Conservation (phyloP, 495 filamentous ascomycete genomes). For the Amphirosellinia nigrospora region DNA sequence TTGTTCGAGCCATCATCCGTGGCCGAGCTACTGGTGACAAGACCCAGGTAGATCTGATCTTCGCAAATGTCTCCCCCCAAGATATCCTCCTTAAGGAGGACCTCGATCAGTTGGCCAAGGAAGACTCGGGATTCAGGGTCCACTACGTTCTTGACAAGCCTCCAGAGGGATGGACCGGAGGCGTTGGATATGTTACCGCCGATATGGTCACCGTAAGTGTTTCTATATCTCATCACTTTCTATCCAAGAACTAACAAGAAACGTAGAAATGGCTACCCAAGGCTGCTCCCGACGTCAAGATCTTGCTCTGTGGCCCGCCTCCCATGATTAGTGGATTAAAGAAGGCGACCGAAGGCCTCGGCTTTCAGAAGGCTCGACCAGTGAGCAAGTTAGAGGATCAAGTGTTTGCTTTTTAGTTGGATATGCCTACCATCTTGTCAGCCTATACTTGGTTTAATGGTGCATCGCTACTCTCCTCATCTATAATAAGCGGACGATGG, state of each 20-base stretch:
- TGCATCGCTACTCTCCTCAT: not conserved
- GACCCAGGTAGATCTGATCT: conserved; percentile 91
- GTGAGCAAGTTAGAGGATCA: conserved; percentile 98
- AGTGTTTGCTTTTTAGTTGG: conserved; percentile 89
- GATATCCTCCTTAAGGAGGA: conserved; percentile 95
- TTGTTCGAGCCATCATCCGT: conserved; percentile 87
- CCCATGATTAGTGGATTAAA: conserved; percentile 98
- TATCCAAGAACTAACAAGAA: conserved; percentile 42
- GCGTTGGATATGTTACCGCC: conserved; percentile 89
- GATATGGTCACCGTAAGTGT: conserved; percentile 89
- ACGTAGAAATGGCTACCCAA: conserved; percentile 73
- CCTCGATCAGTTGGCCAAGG: conserved; percentile 74
- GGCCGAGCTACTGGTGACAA: conserved; percentile 79
- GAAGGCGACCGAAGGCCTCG: conserved; percentile 87
- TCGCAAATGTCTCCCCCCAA: conserved; percentile 91
- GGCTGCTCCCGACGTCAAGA: conserved; percentile 86
- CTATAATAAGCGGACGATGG: not conserved
- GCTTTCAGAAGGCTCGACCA: conserved; percentile 87
- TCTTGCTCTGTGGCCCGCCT: conserved; percentile 94
- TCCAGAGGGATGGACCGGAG: conserved; percentile 85
- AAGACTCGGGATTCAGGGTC: conserved; percentile 81
- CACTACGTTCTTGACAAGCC: conserved; percentile 98
- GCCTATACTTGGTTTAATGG: not conserved
- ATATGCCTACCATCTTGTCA: not conserved
- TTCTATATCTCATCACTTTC: not conserved